Conservation (phyloP, 2,329 filamentous ascomycete genomes). For the Ophiostoma sp. region DNA sequence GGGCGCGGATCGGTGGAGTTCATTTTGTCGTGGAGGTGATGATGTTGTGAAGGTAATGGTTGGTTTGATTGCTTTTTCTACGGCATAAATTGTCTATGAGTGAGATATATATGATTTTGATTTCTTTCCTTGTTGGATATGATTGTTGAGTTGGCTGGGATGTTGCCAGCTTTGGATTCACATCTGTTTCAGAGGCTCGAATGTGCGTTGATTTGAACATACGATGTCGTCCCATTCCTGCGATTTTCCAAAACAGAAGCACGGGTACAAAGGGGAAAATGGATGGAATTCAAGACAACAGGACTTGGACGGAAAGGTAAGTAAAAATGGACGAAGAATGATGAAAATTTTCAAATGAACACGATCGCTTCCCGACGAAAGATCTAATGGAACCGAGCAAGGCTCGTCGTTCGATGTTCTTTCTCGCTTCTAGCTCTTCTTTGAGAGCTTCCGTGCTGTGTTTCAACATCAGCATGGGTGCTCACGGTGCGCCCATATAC, state of each 20-base stretch:
- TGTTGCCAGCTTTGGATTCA: slow-evolving; percentile 19
- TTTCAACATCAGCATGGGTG: background rate
- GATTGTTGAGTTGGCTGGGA: background rate
- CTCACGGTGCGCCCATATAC: background rate
- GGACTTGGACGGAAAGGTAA: background rate
- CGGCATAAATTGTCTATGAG: background rate
- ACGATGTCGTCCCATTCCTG: slow-evolving; percentile 27
- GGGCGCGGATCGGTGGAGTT: slow-evolving; percentile 28
- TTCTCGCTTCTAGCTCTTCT: background rate
- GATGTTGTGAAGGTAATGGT: background rate
- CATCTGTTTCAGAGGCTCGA: slow-evolving; percentile 24
- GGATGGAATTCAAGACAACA: background rate
- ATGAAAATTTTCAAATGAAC: background rate
- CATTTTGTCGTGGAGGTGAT: slow-evolving; percentile 3
- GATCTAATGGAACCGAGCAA: background rate
- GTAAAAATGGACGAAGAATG: background rate
- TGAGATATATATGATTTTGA: background rate
- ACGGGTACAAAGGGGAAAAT: background rate
- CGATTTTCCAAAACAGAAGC: background rate
- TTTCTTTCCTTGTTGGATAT: background rate
- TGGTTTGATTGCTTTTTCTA: background rate
- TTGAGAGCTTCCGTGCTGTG: background rate
- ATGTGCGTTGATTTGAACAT: slow-evolving; percentile 22
- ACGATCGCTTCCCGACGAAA: background rate
- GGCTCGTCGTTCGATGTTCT: background rate